Conservation (phyloP, 495 filamentous ascomycete genomes). For the Talaromyces adpressus region DNA sequence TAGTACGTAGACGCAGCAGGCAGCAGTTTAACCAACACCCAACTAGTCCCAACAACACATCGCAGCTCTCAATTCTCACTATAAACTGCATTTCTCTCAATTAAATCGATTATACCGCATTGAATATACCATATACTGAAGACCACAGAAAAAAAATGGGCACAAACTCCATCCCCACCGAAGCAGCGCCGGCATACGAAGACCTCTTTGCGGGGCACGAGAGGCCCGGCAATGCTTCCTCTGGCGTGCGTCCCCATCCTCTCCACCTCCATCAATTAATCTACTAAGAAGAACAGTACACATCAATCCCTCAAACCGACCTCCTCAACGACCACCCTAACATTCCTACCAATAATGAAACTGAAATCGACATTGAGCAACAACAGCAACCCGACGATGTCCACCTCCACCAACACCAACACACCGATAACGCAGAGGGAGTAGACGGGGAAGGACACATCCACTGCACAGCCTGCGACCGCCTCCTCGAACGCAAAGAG, state of each 20-base stretch:
- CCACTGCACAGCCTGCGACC: constrained; percentile 14
- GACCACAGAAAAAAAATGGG: constrained; percentile 2
- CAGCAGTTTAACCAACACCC: background rate
- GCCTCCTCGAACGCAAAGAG: constrained; percentile 11
- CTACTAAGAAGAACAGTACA: background rate
- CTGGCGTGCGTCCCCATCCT: background rate
- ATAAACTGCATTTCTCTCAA: background rate
- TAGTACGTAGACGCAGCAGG: no score
- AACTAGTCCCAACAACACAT: background rate
- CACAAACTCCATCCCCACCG: constrained; percentile 1
- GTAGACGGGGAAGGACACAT: background rate
- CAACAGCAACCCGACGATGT: background rate
- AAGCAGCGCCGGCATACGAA: constrained; percentile 13
- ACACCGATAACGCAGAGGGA: background rate
- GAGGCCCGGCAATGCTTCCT: background rate
- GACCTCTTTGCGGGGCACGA: constrained; percentile 8
- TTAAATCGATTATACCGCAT: background rate
- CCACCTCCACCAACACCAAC: background rate
- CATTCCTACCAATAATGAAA: no score
- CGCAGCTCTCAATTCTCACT: background rate
- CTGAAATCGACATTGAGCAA: background rate
- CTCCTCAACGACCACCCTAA: background rate
- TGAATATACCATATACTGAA: background rate
- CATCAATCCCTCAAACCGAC: background rate
- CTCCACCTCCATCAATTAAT: background rate